phyloP scores from a whole-genome alignment of 148 eudicot species.

The Polygonum maritimum region DNA sequence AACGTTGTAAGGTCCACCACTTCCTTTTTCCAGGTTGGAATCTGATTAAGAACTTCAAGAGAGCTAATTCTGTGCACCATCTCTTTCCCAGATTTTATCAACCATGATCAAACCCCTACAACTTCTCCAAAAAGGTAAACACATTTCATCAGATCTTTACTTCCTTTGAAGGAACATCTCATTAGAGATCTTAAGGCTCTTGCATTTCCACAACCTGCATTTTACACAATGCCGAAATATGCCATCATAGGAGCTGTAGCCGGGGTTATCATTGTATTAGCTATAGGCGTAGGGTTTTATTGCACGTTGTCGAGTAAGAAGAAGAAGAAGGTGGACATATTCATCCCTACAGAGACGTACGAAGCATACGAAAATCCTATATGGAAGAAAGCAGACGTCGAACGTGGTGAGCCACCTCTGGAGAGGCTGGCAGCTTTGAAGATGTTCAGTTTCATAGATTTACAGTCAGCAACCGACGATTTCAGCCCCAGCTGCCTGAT shows the following conservation, averaged over 20 bases:
- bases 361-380: conserved; percentile 49
- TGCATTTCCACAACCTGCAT: not conserved
- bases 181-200: not conserved
- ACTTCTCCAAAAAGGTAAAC: not conserved
- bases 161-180: not conserved
- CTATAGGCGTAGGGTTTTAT: conserved; percentile 21
- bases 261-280: conserved; percentile 23
- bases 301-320: conserved; percentile 24
- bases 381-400: conserved; percentile 36
- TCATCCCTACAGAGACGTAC: conserved; percentile 33
- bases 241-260: conserved; percentile 49
- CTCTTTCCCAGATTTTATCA: not conserved
- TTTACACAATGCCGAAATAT: conserved; percentile 33
- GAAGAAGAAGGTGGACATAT: conserved; percentile 26
- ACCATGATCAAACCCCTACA: not conserved
- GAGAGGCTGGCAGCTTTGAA: conserved; percentile 63
- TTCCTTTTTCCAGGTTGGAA: conserved; percentile 6
- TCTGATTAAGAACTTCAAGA: not conserved
- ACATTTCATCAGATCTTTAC: not conserved
- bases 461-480: conserved; percentile 59
- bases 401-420: conserved; percentile 39
- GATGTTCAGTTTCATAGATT: conserved; percentile 50
- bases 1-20: conserved; percentile 1
- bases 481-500: conserved; percentile 52
- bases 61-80: not conserved